Evolutionary conservation across 1,284 basidiomycete species (phyloP), one percentile per base, ranked within the genome.

Genomic region (Kwoniella shivajii): DNA sequence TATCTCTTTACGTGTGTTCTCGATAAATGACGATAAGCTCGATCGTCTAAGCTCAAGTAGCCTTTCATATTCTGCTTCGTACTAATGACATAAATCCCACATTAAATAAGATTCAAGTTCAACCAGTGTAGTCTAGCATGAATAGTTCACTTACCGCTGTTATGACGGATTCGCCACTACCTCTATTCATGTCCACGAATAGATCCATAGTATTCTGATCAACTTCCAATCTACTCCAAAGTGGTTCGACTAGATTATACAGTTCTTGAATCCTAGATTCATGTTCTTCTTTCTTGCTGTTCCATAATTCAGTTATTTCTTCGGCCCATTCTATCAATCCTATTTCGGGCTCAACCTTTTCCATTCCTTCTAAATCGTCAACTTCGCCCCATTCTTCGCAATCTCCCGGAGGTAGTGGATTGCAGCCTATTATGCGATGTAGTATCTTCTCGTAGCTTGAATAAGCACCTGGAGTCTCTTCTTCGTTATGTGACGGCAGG

Each of bases 41-140:
- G 93, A 88, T 50, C 88, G 82, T 79, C 94, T 94, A 51, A 97
- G 78, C 68, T 90, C 87, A 22, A 91, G 80, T 87, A 98, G 94
- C 55, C 94, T 84, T 56, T 90, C 88, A 34, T 97, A 80, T 76
- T 99, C 96, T 47, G 85, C 84, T 66, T 94, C 88, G 70, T 99
- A 99, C 71, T 82, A 60, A 1, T 26, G 18, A 4, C 36, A 31
- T 34, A 3, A 6, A 11, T 13, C 30, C 14, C 7, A 33, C 10
- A 22, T 11, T 6, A 13, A 22, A 29, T 36, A 36, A 50, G 27
- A 30, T 39, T 11, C 2, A 31, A 6, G 29, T n/a, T n/a, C n/a
- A 39, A 29, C 33, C n/a, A n/a, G n/a, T n/a, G n/a, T n/a, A n/a
- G n/a, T n/a, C n/a, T n/a, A n/a, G n/a, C n/a, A n/a, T 41, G 29